Base-by-base conservation (phyloP, 108 stramenopile genomes). In the Skeletonema costatum region DNA sequence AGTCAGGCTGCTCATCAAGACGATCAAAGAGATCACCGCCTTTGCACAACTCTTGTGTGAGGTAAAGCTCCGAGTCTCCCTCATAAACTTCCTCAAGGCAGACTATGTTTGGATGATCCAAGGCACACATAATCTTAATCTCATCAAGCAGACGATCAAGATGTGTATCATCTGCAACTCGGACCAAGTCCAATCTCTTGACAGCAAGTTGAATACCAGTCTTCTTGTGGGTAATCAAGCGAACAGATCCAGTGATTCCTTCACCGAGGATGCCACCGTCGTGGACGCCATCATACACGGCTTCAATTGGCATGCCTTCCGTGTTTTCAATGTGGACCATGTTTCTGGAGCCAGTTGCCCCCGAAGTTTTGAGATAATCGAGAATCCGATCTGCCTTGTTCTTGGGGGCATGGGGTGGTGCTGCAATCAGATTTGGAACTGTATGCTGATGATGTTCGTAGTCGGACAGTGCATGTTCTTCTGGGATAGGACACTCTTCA, bases 61-160 rank as follows among this genome's bases (percentile, higher is more conserved):
- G 62, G 38, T 73, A 82, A 5, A 82, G 64, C 32, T 70, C 76
- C 0, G 60, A 63, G 14, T 51, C 65, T 13, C 76, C 66, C 46
- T 77, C 76, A 17, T 71, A 77, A 32, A 77, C 75, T 69, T 69
- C 75, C 73, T 74, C 73, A 29, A 74, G 65, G 10, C 64, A 36
- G 0, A 69, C 56, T 2, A 74, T 30, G 42, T 77, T 77, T 31
- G 85, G 85, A 64, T 85, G 85, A 48, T 85, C 85, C 17, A 82
- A 19, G 11, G 68, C 32, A 58, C 80, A 66, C 60, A 85, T 71
- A 29, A 82, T 78, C 16, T 72, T 65, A 17, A 85, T 48, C 70
- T 75, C 67, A 31, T 67, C 74, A 41, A 75, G n/a, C 13, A 81
- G 61, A 29, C 68, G 65, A 17, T 75, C 16, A 16, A 81, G 65